phyloP scores from a whole-genome alignment of 106 monocot genomes.

The Gastrodia elata region DNA sequence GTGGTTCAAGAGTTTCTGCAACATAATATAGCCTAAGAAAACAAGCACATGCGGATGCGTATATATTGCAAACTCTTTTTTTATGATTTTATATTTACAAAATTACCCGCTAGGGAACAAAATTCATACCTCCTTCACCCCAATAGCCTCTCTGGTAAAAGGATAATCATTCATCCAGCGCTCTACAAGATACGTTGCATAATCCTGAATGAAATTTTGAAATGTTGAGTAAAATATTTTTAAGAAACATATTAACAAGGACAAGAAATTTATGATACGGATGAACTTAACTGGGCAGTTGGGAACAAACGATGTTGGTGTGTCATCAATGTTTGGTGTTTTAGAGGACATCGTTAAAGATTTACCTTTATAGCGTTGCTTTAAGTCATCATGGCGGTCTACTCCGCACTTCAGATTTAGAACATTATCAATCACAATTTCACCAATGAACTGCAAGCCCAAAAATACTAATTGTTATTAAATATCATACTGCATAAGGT shows the following conservation, averaged over 20 bases:
- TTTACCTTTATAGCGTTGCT: not conserved
- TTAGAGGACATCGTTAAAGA: not conserved
- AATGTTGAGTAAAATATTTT: too few species aligned
- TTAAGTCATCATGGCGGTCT: not conserved
- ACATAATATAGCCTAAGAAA: too few species aligned
- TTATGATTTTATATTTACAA: not conserved
- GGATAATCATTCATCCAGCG: not conserved
- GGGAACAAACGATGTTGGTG: not conserved
- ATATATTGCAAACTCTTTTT: not conserved
- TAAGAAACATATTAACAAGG: too few species aligned
- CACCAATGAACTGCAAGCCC: not conserved
- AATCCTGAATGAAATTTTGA: not conserved
- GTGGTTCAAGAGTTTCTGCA: too few species aligned
- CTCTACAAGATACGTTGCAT: not conserved
- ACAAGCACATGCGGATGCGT: too few species aligned
- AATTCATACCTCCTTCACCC: not conserved
- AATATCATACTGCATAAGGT: too few species aligned
- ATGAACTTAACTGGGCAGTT: constrained; percentile 4
- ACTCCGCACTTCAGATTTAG: not conserved
- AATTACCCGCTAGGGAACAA: not conserved
- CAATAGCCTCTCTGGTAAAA: not conserved
- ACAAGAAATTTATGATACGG: too few species aligned
- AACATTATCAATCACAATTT: not conserved
- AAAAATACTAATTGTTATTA: too few species aligned
- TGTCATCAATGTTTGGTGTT: not conserved